Conservation (phyloP, 768 basidiomycete species). For the Suillus plorans region DNA sequence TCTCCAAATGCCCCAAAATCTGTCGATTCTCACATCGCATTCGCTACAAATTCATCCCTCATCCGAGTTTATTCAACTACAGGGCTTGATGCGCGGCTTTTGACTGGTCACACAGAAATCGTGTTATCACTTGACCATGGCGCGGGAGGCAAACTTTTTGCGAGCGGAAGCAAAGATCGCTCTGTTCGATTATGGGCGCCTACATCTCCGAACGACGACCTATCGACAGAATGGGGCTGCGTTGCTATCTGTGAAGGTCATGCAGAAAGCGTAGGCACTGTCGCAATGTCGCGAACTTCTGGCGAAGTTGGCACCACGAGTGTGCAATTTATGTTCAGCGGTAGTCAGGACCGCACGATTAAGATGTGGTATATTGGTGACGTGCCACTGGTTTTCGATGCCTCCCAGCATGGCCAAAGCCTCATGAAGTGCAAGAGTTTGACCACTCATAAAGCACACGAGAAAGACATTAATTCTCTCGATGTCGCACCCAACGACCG, state of each 20-base stretch:
- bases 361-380: slow-evolving; percentile 95
- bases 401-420: slow-evolving; percentile 22
- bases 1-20: slow-evolving; percentile 31
- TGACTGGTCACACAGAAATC: slow-evolving; percentile 89
- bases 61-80: slow-evolving; percentile 84
- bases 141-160: slow-evolving; percentile 68
- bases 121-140: slow-evolving; percentile 82
- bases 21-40: slow-evolving; percentile 74
- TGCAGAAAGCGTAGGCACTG: slow-evolving; percentile 88
- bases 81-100: slow-evolving; percentile 78
- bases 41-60: slow-evolving; percentile 97
- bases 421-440: slow-evolving; percentile 66
- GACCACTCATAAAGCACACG: slow-evolving; percentile 87
- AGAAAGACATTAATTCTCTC: slow-evolving; percentile 97
- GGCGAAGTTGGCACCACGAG: slow-evolving; percentile 19
- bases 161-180: slow-evolving; percentile 90
- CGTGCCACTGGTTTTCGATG: slow-evolving; percentile 36
- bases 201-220: slow-evolving; percentile 14
- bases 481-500: slow-evolving; percentile 90
- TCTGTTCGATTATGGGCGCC: slow-evolving; percentile 82
- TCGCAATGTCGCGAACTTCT: slow-evolving; percentile 71
- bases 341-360: slow-evolving; percentile 95
- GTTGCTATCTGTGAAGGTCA: slow-evolving; percentile 91
- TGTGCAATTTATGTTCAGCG: slow-evolving; percentile 81
- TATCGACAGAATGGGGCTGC: slow-evolving; percentile 48